These are phyloP conservation scores for Rheum nobile DNA, from an alignment of 148 eudicot genomes.

Conservation along the genomic window DNA sequence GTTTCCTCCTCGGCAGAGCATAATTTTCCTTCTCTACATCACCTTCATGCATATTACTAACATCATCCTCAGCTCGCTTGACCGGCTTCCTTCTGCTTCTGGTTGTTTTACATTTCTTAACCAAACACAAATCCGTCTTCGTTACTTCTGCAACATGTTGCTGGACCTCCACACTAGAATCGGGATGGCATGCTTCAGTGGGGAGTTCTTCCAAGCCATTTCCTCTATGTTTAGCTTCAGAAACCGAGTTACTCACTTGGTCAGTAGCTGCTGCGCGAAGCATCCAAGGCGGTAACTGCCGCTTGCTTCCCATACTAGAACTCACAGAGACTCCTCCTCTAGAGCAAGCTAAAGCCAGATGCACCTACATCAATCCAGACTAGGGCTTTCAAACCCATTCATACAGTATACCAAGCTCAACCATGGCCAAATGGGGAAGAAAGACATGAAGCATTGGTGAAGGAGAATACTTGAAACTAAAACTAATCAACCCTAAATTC, in stretches of 20 bases:
- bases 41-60: constrained; percentile 11
- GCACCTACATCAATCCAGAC: not conserved
- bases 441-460: not conserved
- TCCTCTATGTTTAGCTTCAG: constrained; percentile 12
- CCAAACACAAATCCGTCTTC: not conserved
- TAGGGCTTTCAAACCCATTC: not conserved
- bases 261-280: constrained; percentile 24
- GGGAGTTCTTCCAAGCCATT: constrained; percentile 15
- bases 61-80: constrained; percentile 14
- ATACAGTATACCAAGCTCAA: not conserved
- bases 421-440: not conserved
- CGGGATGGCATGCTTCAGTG: constrained; percentile 10
- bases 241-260: constrained; percentile 17
- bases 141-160: constrained; percentile 7
- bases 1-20: constrained; percentile 13
- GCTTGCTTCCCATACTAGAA: constrained; percentile 19
- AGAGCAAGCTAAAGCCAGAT: not conserved
- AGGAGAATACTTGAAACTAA: not conserved
- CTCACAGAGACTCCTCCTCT: not conserved
- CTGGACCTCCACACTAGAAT: constrained; percentile 8
- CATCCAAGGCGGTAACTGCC: constrained; percentile 75
- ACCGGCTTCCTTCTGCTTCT: constrained; percentile 17
- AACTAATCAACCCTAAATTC: not conserved
- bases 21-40: constrained; percentile 20
- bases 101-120: constrained; percentile 20